Evolutionary conservation across 345 rosid species (phyloP), one percentile per base, ranked within the genome.

Genomic region (Citrus cavaleriei): DNA sequence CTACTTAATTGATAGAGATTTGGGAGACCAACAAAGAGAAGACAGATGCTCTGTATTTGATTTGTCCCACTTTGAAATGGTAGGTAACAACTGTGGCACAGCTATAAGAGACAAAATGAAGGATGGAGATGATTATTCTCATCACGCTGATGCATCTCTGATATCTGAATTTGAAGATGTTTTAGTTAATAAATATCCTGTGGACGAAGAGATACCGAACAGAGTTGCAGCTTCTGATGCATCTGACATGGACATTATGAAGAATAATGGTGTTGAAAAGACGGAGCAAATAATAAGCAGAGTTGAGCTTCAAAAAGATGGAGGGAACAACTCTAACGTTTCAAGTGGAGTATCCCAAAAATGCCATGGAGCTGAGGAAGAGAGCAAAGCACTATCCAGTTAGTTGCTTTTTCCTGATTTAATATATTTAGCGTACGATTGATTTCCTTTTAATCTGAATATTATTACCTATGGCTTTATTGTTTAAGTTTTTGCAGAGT

Each of bases 61-160:
- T 70, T 78, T 83, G 72, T 69, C 81, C 12, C 70, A 67, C 35
- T 68, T 82, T 18, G 82, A 81, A 72, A 74, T 51, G 78, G 42
- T 14, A 59, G 55, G 28, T 19, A 65, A 55, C 58, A 69, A 73
- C 77, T n/a, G 40, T 42, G 28, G 62, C 42, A 46, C 28, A 69
- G 75, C 28, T 40, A 76, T 70, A 69, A 76, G 62, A 65, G 62
- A 62, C 1, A 66, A 18, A 57, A 25, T 24, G 32, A 16, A 28
- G 21, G 79, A 59, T 34, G 77, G 58, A 61, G 68, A 22, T 40
- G 72, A 59, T 55, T 42, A 1, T 64, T 67, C 68, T 38, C 25
- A 32, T 13, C 34, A 62, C 54, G 72, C 30, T 59, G 72, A 67
- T 78, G 22, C n/a, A 49, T 58, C 74, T 13, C 34, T 12, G 35